phyloP scores from a whole-genome alignment of 1,284 basidiomycete genomes.

The Boletus chippewaensis region DNA sequence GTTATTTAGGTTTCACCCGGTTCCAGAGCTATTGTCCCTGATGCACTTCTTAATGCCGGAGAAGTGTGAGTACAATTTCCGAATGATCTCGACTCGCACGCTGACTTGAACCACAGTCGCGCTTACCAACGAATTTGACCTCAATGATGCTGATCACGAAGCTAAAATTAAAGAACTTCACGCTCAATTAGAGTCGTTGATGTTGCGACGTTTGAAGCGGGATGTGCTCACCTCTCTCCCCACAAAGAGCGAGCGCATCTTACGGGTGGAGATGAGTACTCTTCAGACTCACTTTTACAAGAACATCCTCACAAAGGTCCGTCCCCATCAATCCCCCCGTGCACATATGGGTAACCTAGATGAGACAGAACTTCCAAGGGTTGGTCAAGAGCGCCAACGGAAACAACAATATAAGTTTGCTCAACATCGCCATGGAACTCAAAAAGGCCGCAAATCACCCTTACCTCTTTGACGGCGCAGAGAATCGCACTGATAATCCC shows the following conservation, averaged over 20 bases:
- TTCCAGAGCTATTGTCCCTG: constrained; percentile 82
- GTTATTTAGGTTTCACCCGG: constrained; percentile 10
- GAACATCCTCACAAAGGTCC: constrained; percentile 92
- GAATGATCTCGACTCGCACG: background rate
- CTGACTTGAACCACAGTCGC: constrained; percentile 46
- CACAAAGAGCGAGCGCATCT: constrained; percentile 96
- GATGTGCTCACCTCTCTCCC: constrained; percentile 98
- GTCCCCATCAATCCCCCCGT: constrained; percentile 1
- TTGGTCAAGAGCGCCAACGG: constrained; percentile 83
- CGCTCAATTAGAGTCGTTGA: constrained; percentile 87
- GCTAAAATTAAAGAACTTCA: constrained; percentile 93
- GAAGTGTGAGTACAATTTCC: constrained; percentile 61
- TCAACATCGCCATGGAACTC: constrained; percentile 95
- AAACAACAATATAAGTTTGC: constrained; percentile 83
- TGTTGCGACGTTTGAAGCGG: constrained; percentile 92
- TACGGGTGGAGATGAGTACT: constrained; percentile 96
- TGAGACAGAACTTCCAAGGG: constrained; percentile 79
- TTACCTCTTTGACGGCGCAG: constrained; percentile 95
- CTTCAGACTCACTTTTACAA: constrained; percentile 99
- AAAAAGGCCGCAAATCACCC: constrained; percentile 99
- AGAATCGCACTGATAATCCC: constrained; percentile 64
- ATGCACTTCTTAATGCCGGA: constrained; percentile 99
- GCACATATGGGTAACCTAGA: constrained; percentile 7
- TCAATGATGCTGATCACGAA: constrained; percentile 90
- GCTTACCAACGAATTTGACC: constrained; percentile 90